Percentiles rank a stretch among this genome's conserved stretches.
phyloP scores from a whole-genome alignment of 2,329 filamentous ascomycete genomes.

The Fusarium sp. region DNA sequence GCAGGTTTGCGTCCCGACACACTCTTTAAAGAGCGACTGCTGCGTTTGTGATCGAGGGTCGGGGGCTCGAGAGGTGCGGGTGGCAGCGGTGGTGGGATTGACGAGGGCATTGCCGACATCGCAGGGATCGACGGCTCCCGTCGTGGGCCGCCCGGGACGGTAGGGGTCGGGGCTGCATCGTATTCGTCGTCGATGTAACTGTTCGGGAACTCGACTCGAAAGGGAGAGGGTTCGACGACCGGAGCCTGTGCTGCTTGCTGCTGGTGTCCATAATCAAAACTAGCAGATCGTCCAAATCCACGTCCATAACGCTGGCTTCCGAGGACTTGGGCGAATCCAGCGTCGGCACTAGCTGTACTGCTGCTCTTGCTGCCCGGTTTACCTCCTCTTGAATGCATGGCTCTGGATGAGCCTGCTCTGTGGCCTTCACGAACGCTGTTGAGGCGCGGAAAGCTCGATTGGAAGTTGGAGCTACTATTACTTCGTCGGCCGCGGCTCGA shows the following conservation, averaged over 20 bases:
- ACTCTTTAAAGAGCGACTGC: slow-evolving; percentile 68
- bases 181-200: slow-evolving; percentile 68
- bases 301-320: slow-evolving; percentile 71
- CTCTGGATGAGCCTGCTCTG: slow-evolving; percentile 57
- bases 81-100: slow-evolving; percentile 54
- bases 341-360: slow-evolving; percentile 74
- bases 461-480: slow-evolving; percentile 83
- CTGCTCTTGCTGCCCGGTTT: slow-evolving; percentile 81
- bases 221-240: slow-evolving; percentile 51
- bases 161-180: slow-evolving; percentile 89
- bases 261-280: slow-evolving; percentile 76
- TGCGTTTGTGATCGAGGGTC: slow-evolving; percentile 66
- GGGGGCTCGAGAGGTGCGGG: slow-evolving; percentile 57
- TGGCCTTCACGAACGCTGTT: slow-evolving; percentile 71
- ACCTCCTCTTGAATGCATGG: slow-evolving; percentile 64
- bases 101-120: slow-evolving; percentile 54
- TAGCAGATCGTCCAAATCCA: slow-evolving; percentile 73
- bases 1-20: slow-evolving; percentile 55
- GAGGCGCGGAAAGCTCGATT: slow-evolving; percentile 69
- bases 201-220: slow-evolving; percentile 65
- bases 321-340: slow-evolving; percentile 69
- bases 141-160: slow-evolving; percentile 83
- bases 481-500: slow-evolving; percentile 77
- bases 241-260: slow-evolving; percentile 50
- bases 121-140: slow-evolving; percentile 52